Evolutionary conservation across 495 filamentous ascomycete species (phyloP).

Genomic region (Penicillium herquei): DNA sequence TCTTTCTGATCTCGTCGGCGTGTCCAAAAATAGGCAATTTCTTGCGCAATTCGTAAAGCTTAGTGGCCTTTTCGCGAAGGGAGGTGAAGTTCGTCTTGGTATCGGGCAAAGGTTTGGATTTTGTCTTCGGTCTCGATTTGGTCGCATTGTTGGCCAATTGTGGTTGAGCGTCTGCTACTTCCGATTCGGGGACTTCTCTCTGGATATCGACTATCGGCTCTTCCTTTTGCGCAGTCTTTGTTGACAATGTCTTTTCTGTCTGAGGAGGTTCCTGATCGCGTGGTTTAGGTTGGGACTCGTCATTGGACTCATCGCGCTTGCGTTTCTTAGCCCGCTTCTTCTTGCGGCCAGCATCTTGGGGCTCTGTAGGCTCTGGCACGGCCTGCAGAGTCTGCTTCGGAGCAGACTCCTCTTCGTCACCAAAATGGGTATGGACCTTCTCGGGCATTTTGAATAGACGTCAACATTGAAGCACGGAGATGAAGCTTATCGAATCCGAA

Average conservation of each 20-base stretch:
- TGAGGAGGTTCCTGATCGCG: conserved; percentile 3
- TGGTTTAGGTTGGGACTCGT: conserved; percentile 8
- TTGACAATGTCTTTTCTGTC: background rate
- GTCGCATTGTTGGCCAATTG: conserved; percentile 1
- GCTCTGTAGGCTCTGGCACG: background rate
- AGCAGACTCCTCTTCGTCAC: conserved; percentile 14
- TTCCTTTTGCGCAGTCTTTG: background rate
- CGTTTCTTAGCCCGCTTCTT: conserved; percentile 43
- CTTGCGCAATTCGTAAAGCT: conserved; percentile 53
- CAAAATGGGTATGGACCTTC: conserved; percentile 29
- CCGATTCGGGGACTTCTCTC: background rate
- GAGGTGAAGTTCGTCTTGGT: conserved; percentile 30
- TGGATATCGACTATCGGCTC: background rate
- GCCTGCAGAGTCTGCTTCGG: conserved; percentile 1
- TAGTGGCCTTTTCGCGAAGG: conserved; percentile 45
- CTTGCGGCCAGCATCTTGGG: conserved; percentile 24
- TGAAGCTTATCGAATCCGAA: conserved; percentile 13
- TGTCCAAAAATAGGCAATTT: conserved; percentile 79
- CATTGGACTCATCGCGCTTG: conserved; percentile 36
- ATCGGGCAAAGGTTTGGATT: conserved; percentile 18
- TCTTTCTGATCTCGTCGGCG: conserved; percentile 64
- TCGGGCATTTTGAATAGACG: conserved; percentile 48
- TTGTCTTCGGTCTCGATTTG: conserved; percentile 8
- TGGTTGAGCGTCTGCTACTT: background rate
- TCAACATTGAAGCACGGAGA: conserved; percentile 4